Percentiles rank a stretch among this genome's conserved stretches.
Evolutionary conservation across 1,284 basidiomycete species (phyloP).

Genomic region (Leccinum subrobustum): DNA sequence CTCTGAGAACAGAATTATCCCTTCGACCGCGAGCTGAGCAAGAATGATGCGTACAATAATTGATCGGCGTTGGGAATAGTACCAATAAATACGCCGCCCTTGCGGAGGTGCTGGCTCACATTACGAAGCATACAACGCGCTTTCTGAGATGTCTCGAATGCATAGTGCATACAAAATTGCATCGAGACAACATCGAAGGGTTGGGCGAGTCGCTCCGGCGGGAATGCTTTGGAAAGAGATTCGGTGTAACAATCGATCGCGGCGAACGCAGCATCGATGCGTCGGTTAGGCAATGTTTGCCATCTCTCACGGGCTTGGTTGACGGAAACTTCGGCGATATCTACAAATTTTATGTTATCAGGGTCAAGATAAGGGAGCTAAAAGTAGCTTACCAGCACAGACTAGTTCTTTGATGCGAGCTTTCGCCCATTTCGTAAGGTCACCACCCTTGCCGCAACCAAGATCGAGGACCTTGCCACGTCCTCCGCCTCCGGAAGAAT

Average conservation of each 20-base stretch:
- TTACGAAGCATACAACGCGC: slow-evolving; percentile 93
- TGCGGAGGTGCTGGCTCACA: slow-evolving; percentile 76
- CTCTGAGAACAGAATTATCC: slow-evolving; percentile 41
- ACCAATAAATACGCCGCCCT: slow-evolving; percentile 89
- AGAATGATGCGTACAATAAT: slow-evolving; percentile 59
- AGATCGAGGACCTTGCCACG: slow-evolving; percentile 88
- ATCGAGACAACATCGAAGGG: slow-evolving; percentile 94
- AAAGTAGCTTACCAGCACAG: slow-evolving; percentile 69
- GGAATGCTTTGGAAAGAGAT: slow-evolving; percentile 69
- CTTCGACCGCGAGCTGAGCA: slow-evolving; percentile 9
- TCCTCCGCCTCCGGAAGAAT: slow-evolving; percentile 35
- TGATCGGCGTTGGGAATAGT: slow-evolving; percentile 89
- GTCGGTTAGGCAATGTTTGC: slow-evolving; percentile 46
- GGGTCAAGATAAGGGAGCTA: neutral
- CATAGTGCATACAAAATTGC: slow-evolving; percentile 99
- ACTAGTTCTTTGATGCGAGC: slow-evolving; percentile 81
- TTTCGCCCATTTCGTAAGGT: slow-evolving; percentile 94
- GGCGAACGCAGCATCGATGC: slow-evolving; percentile 80
- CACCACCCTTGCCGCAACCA: slow-evolving; percentile 98
- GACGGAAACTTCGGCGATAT: slow-evolving; percentile 89
- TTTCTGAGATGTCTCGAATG: slow-evolving; percentile 87
- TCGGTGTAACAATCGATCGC: slow-evolving; percentile 88
- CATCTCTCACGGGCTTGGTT: slow-evolving; percentile 83
- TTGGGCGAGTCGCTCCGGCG: slow-evolving; percentile 51
- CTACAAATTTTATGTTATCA: slow-evolving; percentile 41